Evolutionary conservation across 495 filamentous ascomycete species (phyloP).

Genomic region (Aspergillus sclerotioniger): DNA sequence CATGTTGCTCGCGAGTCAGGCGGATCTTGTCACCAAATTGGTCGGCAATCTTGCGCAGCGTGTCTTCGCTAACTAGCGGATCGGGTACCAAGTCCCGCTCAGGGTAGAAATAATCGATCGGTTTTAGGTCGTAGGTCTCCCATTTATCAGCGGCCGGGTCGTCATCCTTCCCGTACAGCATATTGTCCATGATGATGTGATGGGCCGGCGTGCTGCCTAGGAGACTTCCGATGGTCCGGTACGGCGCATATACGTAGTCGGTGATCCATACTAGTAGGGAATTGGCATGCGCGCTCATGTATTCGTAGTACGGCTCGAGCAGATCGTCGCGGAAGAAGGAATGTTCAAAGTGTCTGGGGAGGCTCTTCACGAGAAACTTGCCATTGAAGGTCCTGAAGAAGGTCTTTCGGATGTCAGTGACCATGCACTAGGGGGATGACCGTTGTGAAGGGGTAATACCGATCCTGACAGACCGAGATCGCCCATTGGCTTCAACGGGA

Average conservation of each 20-base stretch:
- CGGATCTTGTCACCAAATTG: slow-evolving; percentile 64
- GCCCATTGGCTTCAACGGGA: slow-evolving; percentile 46
- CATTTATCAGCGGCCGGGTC: slow-evolving; percentile 46
- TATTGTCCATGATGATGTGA: slow-evolving; percentile 73
- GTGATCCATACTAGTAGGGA: slow-evolving; percentile 67
- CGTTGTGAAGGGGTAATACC: slow-evolving; percentile 25
- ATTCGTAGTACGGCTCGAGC: slow-evolving; percentile 55
- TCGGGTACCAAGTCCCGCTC: slow-evolving; percentile 65
- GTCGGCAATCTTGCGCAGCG: slow-evolving; percentile 58
- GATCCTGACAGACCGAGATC: slow-evolving; percentile 62
- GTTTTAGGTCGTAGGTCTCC: slow-evolving; percentile 72
- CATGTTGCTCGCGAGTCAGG: slow-evolving; percentile 48
- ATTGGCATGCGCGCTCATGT: slow-evolving; percentile 55
- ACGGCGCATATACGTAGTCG: slow-evolving; percentile 57
- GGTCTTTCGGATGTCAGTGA: slow-evolving; percentile 39
- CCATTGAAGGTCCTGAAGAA: slow-evolving; percentile 63
- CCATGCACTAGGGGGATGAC: neutral
- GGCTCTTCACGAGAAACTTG: slow-evolving; percentile 63
- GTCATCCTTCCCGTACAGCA: slow-evolving; percentile 54
- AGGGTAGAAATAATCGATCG: slow-evolving; percentile 68
- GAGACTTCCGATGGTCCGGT: slow-evolving; percentile 51
- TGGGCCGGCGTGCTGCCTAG: slow-evolving; percentile 57
- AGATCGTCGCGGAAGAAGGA: slow-evolving; percentile 65
- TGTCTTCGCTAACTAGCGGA: slow-evolving; percentile 54
- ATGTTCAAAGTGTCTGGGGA: slow-evolving; percentile 65